These are phyloP conservation scores for Torulaspora indica DNA, from an alignment of 805 yeast genomes.

Conservation along the genomic window DNA sequence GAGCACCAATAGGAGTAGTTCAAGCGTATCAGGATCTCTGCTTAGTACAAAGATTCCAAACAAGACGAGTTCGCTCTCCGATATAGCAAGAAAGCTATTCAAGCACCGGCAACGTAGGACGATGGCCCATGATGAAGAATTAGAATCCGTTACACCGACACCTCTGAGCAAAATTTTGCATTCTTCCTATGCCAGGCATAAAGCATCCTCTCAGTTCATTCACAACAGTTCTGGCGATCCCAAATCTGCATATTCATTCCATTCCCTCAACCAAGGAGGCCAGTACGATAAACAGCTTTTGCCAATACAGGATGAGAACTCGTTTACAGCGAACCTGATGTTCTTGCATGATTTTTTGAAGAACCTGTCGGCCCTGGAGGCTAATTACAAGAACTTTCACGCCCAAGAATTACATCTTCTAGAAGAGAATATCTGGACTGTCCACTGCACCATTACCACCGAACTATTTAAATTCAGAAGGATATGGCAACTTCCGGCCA, in stretches of 20 bases:
- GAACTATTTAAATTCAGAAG: conserved; percentile 31
- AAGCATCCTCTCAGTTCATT: conserved; percentile 31
- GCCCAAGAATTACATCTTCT: conserved; percentile 30
- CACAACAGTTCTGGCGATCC: conserved; percentile 30
- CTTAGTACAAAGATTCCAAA: conserved; percentile 12
- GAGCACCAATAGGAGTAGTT: conserved; percentile 10
- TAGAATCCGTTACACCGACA: conserved; percentile 27
- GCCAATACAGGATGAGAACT: conserved; percentile 14
- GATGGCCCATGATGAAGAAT: conserved; percentile 17
- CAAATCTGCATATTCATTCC: conserved; percentile 28
- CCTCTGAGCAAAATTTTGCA: conserved; percentile 33
- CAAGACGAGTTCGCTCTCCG: conserved; percentile 20
- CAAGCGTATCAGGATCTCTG: conserved; percentile 11
- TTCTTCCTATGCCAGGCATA: conserved; percentile 32
- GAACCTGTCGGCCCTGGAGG: conserved; percentile 31
- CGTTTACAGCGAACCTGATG: conserved; percentile 16
- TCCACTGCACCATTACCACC: conserved; percentile 27
- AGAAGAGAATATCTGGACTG: conserved; percentile 34
- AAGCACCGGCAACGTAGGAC: conserved; percentile 22
- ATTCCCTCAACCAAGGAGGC: conserved; percentile 19
- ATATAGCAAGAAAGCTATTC: conserved; percentile 28
- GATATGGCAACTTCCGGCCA: conserved; percentile 33
- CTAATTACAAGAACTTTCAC: conserved; percentile 30
- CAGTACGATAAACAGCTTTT: conserved; percentile 19
- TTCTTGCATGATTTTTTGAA: conserved; percentile 34